phyloP scores from a whole-genome alignment of 768 basidiomycete species.

The Epithele typhae region DNA sequence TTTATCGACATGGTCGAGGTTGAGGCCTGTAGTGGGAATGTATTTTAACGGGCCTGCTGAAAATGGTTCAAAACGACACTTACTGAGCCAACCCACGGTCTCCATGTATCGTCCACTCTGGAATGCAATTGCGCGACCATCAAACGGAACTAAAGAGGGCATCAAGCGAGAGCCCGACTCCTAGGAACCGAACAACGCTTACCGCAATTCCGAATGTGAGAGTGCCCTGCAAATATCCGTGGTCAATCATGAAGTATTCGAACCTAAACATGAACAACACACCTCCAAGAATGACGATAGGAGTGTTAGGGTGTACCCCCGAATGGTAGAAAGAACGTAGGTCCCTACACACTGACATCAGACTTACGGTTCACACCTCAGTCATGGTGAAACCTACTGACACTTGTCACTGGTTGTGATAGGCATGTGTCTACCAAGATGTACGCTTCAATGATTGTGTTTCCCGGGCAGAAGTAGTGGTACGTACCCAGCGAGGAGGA shows the following conservation, averaged over 20 bases:
- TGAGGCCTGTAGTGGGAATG: too few relatives aligned
- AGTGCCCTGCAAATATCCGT: conserved; percentile 63
- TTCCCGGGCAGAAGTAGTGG: background rate
- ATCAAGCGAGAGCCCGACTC: too few relatives aligned
- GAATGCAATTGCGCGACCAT: conserved; percentile 72
- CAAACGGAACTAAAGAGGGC: conserved; percentile 53
- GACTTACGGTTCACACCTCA: too few relatives aligned
- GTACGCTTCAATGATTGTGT: background rate
- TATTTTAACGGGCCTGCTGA: too few relatives aligned
- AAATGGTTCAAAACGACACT: too few relatives aligned
- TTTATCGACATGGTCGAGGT: conserved; percentile 39
- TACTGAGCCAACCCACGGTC: conserved; percentile 85
- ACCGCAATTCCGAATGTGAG: conserved; percentile 78
- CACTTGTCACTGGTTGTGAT: conserved; percentile 59
- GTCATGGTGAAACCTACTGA: too few relatives aligned
- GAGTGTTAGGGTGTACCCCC: conserved; percentile 62
- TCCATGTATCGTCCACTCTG: conserved; percentile 92
- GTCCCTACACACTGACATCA: background rate
- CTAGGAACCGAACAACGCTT: too few relatives aligned
- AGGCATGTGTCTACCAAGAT: conserved; percentile 70
- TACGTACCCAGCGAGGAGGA: conserved; percentile 65
- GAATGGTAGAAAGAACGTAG: background rate
- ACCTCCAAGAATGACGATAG: conserved; percentile 82
- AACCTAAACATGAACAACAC: conserved; percentile 7
- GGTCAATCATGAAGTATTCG: background rate